Evolutionary conservation across 768 basidiomycete species (phyloP), one percentile per base, ranked within the genome.

Genomic region (Kwoniella mangroviensis): DNA sequence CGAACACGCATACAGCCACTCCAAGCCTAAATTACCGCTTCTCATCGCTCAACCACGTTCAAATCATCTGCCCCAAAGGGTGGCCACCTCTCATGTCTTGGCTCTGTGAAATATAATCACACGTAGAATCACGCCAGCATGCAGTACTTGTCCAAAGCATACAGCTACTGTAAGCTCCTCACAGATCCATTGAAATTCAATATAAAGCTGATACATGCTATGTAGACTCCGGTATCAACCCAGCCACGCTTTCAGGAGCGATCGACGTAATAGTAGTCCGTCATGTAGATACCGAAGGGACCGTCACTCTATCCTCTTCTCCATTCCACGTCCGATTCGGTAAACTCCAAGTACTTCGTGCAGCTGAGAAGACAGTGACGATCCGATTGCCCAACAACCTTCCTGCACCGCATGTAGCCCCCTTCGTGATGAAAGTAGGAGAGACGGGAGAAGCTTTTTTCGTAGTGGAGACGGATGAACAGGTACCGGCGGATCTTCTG

Each of bases 361-460:
- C 97, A 42, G 89, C 89, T 26, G 97, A 98, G 84, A 98, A 97
- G 86, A 92, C 91, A 87, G 96, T 98, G 72, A 92, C 90, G 71
- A 88, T 98, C 42, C 88, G 88, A 61, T 90, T 98, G 77, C 82
- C 82, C 4, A 72, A 80, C 86, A 89, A 75, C 87, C 87, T 54
- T 10, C 75, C 82, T 1, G 70, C 73, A 17, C 79, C 79, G 7
- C 78, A 82, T 73, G 53, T 75, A 21, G 91, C 94, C 66, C 96
- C 96, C 0, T 98, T 92, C 83, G 88, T 87, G 83, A 99, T 99
- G 97, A 98, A 99, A 86, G 94, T 98, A 71, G 95, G 94, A 51
- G 97, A 98, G 68, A 94, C 97, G 1, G 97, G 97, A 4, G 97
- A 99, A 84, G 97, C 95, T 0, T 99, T 98, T 86, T 98, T 98